phyloP scores from a whole-genome alignment of 2,329 filamentous ascomycete species.

The Botryotinia globosa region DNA sequence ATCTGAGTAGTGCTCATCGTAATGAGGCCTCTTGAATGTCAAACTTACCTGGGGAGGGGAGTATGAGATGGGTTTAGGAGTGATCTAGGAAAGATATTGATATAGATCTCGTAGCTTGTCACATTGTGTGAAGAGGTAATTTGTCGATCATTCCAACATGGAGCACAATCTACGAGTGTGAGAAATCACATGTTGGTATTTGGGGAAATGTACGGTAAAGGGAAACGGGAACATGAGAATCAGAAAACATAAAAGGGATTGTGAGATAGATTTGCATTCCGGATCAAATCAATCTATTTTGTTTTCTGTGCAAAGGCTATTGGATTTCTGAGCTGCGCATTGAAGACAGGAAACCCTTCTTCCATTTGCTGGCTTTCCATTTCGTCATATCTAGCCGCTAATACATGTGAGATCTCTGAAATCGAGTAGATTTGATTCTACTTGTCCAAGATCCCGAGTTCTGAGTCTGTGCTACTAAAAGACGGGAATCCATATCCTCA shows the following conservation, averaged over 20 bases:
- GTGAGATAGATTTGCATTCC: too few species aligned
- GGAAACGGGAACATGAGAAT: accelerated
- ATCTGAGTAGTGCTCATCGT: too few species aligned
- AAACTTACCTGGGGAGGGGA: too few species aligned
- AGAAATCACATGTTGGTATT: background rate
- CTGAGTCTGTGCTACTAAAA: background rate
- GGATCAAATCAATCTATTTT: background rate
- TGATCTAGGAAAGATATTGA: too few species aligned
- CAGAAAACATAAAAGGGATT: background rate
- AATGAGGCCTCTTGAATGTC: too few species aligned
- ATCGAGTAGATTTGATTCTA: accelerated
- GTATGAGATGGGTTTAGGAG: too few species aligned
- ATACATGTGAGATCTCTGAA: background rate
- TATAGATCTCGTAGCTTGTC: accelerated
- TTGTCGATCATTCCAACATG: accelerated
- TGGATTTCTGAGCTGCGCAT: background rate
- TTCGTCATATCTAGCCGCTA: background rate
- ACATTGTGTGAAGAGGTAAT: background rate
- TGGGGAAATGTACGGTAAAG: accelerated
- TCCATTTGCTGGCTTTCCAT: background rate
- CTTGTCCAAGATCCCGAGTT: background rate
- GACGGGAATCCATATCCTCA: background rate
- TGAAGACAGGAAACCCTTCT: background rate
- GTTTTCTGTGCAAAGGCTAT: background rate
- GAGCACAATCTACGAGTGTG: background rate